These are phyloP conservation scores for Pseudisothecium myosuroides DNA, from an alignment of 225 moss, liverwort and hornwort genomes.

Conservation along the genomic window DNA sequence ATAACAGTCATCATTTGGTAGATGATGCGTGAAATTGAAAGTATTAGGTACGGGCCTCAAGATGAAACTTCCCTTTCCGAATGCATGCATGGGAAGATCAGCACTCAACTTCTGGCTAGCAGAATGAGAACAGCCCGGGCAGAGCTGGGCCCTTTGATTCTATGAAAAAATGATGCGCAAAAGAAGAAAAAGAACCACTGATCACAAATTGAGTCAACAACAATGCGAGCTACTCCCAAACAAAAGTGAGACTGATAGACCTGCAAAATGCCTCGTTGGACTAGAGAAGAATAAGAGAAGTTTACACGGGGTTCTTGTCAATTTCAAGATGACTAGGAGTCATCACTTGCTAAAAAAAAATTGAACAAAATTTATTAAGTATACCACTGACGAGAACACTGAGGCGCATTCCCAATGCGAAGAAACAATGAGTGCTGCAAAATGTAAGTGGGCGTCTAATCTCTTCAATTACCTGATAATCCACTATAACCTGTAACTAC, in stretches of 20 bases:
- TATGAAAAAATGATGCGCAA: background rate
- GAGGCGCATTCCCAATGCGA: background rate
- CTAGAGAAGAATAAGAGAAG: background rate
- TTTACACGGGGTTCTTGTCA: background rate
- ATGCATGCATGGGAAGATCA: background rate
- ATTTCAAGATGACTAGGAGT: background rate
- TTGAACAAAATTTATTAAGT: conserved; percentile 3
- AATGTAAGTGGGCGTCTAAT: conserved; percentile 9
- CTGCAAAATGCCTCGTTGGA: background rate
- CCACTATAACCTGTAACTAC: conserved; percentile 7
- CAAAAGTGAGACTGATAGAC: background rate
- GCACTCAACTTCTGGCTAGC: background rate
- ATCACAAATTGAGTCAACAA: background rate
- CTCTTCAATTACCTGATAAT: conserved; percentile 9
- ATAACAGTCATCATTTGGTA: background rate
- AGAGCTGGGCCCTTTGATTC: background rate
- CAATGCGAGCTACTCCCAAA: background rate
- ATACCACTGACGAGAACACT: conserved; percentile 9
- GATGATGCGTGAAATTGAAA: background rate
- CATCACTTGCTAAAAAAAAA: background rate
- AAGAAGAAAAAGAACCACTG: background rate
- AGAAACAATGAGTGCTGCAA: conserved; percentile 25
- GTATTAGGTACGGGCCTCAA: background rate
- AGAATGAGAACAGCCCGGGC: background rate
- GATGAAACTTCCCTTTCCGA: background rate